phyloP scores from a whole-genome alignment of 192 early-diverging fungal genomes.

The Mortierella antarctica region DNA sequence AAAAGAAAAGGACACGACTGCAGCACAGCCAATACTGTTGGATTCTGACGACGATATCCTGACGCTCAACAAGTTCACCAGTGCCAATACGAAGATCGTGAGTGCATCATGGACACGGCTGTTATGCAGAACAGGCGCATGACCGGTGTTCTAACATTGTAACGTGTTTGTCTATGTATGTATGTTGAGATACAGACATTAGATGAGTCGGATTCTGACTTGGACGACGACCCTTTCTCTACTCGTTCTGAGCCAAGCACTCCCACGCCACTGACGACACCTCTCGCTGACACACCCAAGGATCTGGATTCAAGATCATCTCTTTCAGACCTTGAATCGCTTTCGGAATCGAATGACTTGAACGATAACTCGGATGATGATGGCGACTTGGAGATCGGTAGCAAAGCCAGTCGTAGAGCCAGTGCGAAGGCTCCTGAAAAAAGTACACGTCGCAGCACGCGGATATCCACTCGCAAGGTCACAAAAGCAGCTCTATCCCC shows the following conservation, averaged over 20 bases:
- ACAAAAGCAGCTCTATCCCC: not conserved
- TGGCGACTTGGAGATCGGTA: too few species aligned
- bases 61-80: slow-evolving; percentile 6
- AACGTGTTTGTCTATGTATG: not conserved
- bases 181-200: slow-evolving; percentile 1
- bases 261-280: not conserved
- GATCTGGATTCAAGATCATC: not conserved
- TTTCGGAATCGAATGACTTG: not conserved
- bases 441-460: not conserved
- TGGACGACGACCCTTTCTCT: slow-evolving; percentile 33
- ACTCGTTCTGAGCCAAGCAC: not conserved
- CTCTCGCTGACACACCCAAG: not conserved
- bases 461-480: not conserved
- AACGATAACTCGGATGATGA: too few species aligned
- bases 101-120: slow-evolving; percentile 4
- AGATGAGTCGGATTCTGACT: slow-evolving; percentile 37
- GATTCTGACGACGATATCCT: slow-evolving; percentile 38
- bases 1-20: not conserved
- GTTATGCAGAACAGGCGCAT: not conserved
- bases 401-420: too few species aligned
- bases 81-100: not conserved
- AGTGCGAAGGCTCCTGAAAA: not conserved
- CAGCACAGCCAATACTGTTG: not conserved
- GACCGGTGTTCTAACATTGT: not conserved
- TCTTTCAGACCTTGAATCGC: not conserved